Evolutionary conservation across 2,329 filamentous ascomycete genomes (phyloP), one percentile per base, ranked within the genome.

Genomic region (Hortaea sp.): DNA sequence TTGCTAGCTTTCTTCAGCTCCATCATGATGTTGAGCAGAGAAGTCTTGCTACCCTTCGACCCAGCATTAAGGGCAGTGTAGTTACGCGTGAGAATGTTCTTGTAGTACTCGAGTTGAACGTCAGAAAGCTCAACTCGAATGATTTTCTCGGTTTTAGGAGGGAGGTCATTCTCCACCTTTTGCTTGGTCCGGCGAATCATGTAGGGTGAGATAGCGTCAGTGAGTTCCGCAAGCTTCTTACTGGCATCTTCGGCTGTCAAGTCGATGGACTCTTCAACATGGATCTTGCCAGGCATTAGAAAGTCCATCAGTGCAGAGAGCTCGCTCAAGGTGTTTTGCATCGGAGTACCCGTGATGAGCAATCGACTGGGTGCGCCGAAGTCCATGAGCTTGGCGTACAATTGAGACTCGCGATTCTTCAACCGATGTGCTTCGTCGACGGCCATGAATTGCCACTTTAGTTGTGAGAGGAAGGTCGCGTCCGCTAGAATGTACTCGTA

Each of bases 1-100:
- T 98, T 98, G 69, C 90, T 97, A 63, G 92, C 88, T 68, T 98
- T 98, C 73, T 98, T 98, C 60, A 98, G 68, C 66, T 98, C 92
- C 92, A 98, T 98, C 80, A 98, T 95, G 64, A 98, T 92, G 67
- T 98, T 98, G 53, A 98, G 72, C 10, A 98, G 71, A 0, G 90
- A 97, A 55, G 94, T 90, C 67, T 95, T 97, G 65, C 94, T 87
- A 5, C 90, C 92, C 50, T 81, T 87, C 39, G 84, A 82, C 40
- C 88, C 90, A 60, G 95, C 86, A 57, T 94, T 95, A 30, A 98
- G 75, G 3, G 90, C 92, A 29, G 88, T 82, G 60, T 98, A 98
- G 63, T 98, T 98, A 59, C 90, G 83, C 0, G 92, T 97, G 27
- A 98, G 74, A 49, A 98, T 97, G 61, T 97, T 97, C 69, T 97